Evolutionary conservation across 2,329 filamentous ascomycete species (phyloP), one percentile per base, ranked within the genome.

Genomic region (Epichloe elymi): DNA sequence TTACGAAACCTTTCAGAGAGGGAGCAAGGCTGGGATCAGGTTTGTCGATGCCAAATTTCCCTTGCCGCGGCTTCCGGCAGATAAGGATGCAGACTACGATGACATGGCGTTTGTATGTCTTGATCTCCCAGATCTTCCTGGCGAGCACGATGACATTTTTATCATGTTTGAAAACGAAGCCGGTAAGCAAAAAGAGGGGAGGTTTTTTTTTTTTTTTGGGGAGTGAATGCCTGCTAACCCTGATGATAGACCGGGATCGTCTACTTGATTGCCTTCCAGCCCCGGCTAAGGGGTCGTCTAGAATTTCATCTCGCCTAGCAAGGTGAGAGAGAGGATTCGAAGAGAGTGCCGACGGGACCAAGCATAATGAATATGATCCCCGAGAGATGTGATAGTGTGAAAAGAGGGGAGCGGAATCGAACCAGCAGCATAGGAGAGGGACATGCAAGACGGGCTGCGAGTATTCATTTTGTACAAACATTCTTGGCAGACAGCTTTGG

Each of bases 1-100:
- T 0, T 91, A 90, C 60, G 89, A 95, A 68, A 78, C 69, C 39
- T 80, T 84, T 57, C 72, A 71, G 52, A 74, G 77, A 44, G 75
- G 77, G 47, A 76, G 78, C 56, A 90, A 88, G 63, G 78, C 78
- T 36, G 83, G 83, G 7, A 70, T 95, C 51, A 85, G 84, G 63
- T 80, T 95, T 55, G 84, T 91, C 26, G 90, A 96, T 63, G 88
- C 88, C 54, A 95, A 95, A 65, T 96, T 95, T 60, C 85, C 87
- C 3, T 71, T 95, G 50, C 89, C 89, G 4, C 82, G 76, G 54
- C 66, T 82, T 57, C 65, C 75, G 42, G 66, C 73, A 53, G 72
- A 74, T 53, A 74, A 74, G 54, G 67, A 74, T 43, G 65, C 68
- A 30, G 73, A 74, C 54, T 72, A 72, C 53, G 73, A 79, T 45